Evolutionary conservation across 2,329 filamentous ascomycete genomes (phyloP).

Genomic region (Parastagonospora nodorum): DNA sequence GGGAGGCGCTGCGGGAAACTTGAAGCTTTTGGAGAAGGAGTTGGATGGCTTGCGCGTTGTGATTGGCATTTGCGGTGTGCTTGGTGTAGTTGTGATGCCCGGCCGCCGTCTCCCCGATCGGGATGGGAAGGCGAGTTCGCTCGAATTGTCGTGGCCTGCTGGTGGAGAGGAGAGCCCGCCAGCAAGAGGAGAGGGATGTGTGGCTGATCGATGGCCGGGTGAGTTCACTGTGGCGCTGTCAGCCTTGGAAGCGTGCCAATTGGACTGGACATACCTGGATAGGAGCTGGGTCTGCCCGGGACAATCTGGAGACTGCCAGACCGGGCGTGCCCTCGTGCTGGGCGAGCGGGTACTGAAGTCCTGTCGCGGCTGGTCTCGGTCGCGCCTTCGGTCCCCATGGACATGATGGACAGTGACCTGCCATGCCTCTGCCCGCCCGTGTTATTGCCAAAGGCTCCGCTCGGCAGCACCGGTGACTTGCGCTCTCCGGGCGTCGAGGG

Average conservation of each 20-base stretch:
- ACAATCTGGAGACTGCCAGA: conserved; percentile 82
- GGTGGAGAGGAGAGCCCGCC: conserved; percentile 48
- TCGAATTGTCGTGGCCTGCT: conserved; percentile 25
- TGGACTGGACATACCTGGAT: conserved; percentile 30
- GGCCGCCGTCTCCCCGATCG: conserved; percentile 35
- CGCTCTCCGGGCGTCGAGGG: conserved; percentile 37
- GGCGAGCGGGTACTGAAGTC: conserved; percentile 47
- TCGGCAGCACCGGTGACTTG: conserved; percentile 28
- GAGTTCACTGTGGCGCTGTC: conserved; percentile 33
- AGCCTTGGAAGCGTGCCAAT: conserved; percentile 11
- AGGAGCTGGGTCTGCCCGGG: conserved; percentile 49
- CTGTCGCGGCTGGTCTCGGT: conserved; percentile 37
- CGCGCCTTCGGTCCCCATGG: conserved; percentile 51
- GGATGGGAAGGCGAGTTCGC: conserved; percentile 37
- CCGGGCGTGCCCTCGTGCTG: conserved; percentile 70
- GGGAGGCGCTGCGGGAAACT: conserved; percentile 58
- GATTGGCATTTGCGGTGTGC: conserved; percentile 47
- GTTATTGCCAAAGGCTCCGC: conserved; percentile 28
- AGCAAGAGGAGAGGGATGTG: conserved; percentile 51
- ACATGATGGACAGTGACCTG: conserved; percentile 57
- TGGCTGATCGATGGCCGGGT: conserved; percentile 36
- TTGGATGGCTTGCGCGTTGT: conserved; percentile 48
- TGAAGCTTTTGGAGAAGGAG: conserved; percentile 57
- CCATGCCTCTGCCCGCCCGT: conserved; percentile 45
- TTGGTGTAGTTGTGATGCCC: conserved; percentile 45